Base-by-base conservation (phyloP, 2,329 filamentous ascomycete genomes). In the Diaporthe caulivora region DNA sequence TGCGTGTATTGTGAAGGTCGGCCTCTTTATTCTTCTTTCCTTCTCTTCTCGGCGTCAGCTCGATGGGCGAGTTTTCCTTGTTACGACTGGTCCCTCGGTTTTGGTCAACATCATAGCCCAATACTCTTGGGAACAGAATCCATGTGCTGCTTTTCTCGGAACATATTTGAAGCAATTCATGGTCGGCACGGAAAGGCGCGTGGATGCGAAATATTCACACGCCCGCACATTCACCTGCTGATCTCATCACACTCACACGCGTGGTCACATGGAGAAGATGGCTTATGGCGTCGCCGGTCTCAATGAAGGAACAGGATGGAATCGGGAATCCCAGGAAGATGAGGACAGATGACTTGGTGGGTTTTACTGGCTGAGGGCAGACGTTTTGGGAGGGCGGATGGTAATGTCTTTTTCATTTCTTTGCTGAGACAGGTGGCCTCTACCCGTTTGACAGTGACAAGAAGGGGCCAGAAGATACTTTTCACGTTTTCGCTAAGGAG, bases 21-120 rank as follows among this genome's bases (percentile, higher is more conserved):
- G 55, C 44, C n/a, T 24, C 24, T 71, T 31, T 37, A 3, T 42
- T 53, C 8, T 53, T 17, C 31, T 21, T 13, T 13, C 6, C 42
- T 24, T 49, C 44, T 21, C n/a, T 62, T 53, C 29, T 65, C n/a
- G 44, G 62, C 62, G 62, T 65, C 62, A 29, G 13, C 44, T 65
- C 44, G 4, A 37, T 37, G 29, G 62, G 62, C 44, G 44, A 51
- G 21, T 21, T 65, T 51, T 51, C 62, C 62, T 65, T 65, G 29
- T 65, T 15, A 65, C 62, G 62, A 65, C 31, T 51, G 62, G 44
- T 65, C 44, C 44, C 37, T 51, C 29, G 62, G 51, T 47, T 51
- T 65, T 26, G 62, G 62, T 65, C 62, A 65, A 51, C 62, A 65
- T 51, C 62, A 65, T 65, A 51, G 62, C 62, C 44, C 62, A 51